These are phyloP conservation scores for Fusarium musae DNA, from an alignment of 2,329 filamentous ascomycete genomes.

Conservation along the genomic window DNA sequence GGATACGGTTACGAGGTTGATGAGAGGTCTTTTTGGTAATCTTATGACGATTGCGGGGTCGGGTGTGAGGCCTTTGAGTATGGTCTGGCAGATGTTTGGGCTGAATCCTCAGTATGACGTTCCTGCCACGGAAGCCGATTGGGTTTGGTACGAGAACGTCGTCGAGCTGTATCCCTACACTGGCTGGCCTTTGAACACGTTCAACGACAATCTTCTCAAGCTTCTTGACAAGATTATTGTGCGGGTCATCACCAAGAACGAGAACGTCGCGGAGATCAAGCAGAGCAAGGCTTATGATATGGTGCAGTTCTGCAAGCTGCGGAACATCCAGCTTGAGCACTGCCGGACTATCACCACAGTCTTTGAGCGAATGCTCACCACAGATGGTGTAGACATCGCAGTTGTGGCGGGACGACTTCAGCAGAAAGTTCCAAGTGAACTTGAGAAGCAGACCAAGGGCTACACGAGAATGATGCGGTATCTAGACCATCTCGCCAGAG, in stretches of 20 bases:
- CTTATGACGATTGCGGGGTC: conserved; percentile 18
- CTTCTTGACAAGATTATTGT: conserved; percentile 25
- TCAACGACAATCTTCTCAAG: background rate
- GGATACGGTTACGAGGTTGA: conserved; percentile 3
- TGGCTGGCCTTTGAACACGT: conserved; percentile 9
- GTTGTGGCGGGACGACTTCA: background rate
- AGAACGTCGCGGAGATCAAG: background rate
- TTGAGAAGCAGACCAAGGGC: conserved; percentile 10
- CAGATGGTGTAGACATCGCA: fast-evolving
- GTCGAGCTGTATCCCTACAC: conserved; percentile 21
- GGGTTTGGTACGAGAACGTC: conserved; percentile 19
- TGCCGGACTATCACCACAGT: conserved; percentile 1
- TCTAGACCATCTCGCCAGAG: background rate
- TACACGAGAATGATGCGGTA: conserved; percentile 7
- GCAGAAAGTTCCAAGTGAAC: background rate
- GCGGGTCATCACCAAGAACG: conserved; percentile 6
- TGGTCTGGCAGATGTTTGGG: conserved; percentile 18
- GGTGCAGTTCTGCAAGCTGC: conserved; percentile 4
- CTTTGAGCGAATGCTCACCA: conserved; percentile 15
- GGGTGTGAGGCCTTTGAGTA: conserved; percentile 9
- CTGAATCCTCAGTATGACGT: background rate
- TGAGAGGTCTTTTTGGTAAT: conserved; percentile 14
- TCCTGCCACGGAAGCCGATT: background rate
- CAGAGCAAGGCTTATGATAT: background rate
- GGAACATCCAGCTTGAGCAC: conserved; percentile 20